Percentiles rank a stretch among this genome's conserved stretches.
Conservation (phyloP, 2,329 filamentous ascomycete species). For the Septoria linicola region DNA sequence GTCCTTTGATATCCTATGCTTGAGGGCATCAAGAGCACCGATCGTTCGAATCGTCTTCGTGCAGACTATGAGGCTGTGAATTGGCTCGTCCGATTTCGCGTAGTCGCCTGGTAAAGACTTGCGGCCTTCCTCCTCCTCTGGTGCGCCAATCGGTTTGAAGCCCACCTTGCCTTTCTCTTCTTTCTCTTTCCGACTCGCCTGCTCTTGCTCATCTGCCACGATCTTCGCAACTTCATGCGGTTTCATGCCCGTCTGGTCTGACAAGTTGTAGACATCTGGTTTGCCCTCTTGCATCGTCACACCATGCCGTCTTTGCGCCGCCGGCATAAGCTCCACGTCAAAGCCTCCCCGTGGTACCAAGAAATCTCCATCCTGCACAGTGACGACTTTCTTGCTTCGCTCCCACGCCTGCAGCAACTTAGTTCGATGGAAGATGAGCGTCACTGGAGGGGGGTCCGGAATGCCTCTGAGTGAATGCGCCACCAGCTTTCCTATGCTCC, state of each 20-base stretch:
- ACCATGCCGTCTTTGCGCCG: constrained; percentile 41
- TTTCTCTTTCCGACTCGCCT: not conserved
- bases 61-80: constrained; percentile 73
- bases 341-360: constrained; percentile 43
- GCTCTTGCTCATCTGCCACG: constrained; percentile 23
- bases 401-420: constrained; percentile 49
- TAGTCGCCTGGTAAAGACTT: constrained; percentile 2
- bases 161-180: constrained; percentile 2
- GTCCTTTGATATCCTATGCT: constrained; percentile 63
- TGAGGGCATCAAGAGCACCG: constrained; percentile 64
- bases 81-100: constrained; percentile 36
- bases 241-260: constrained; percentile 25
- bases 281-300: constrained; percentile 28
- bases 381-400: constrained; percentile 46
- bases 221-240: constrained; percentile 33
- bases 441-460: constrained; percentile 67
- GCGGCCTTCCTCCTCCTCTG: not conserved
- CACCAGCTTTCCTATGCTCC: constrained; percentile 77
- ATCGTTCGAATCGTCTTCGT: constrained; percentile 71
- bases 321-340: constrained; percentile 46
- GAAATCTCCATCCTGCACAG: constrained; percentile 47
- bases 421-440: constrained; percentile 69
- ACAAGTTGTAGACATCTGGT: constrained; percentile 26
- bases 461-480: constrained; percentile 68
- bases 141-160: constrained; percentile 11